phyloP scores from a whole-genome alignment of 768 basidiomycete genomes.

The Royoungia palumana region DNA sequence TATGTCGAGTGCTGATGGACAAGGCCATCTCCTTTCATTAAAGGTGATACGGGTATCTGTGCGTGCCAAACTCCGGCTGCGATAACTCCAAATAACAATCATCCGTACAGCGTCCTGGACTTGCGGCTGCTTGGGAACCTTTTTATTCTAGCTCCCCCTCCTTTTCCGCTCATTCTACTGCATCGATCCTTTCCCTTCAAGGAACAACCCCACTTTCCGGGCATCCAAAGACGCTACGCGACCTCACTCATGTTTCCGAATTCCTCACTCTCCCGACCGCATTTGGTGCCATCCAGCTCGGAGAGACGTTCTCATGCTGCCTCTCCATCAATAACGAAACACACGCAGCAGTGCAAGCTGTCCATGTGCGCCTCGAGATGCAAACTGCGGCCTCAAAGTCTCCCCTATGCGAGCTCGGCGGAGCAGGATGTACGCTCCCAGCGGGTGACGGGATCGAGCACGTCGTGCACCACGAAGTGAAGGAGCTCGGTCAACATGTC shows the following conservation, averaged over 20 bases:
- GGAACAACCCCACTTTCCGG: conserved; percentile 64
- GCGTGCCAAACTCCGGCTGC: conserved; percentile 34
- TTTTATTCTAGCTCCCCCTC: conserved; percentile 83
- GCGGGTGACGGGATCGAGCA: conserved; percentile 62
- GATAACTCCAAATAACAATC: conserved; percentile 1
- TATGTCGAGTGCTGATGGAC: conserved; percentile 43
- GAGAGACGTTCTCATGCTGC: conserved; percentile 83
- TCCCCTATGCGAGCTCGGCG: conserved; percentile 61
- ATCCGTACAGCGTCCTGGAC: conserved; percentile 57
- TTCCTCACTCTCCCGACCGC: conserved; percentile 77
- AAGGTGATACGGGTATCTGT: conserved; percentile 90
- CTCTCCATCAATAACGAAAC: conserved; percentile 83
- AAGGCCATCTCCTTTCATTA: conserved; percentile 66
- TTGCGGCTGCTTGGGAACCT: conserved; percentile 78
- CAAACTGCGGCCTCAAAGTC: conserved; percentile 73
- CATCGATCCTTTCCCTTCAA: conserved; percentile 74
- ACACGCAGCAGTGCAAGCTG: conserved; percentile 56
- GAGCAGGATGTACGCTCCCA: conserved; percentile 43
- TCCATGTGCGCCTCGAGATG: conserved; percentile 75
- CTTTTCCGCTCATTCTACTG: conserved; percentile 77
- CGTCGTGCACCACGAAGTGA: conserved; percentile 83
- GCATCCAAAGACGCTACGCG: conserved; percentile 81
- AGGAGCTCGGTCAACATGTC: conserved; percentile 90
- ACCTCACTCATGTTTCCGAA: conserved; percentile 75
- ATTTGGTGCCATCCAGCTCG: conserved; percentile 85